phyloP scores from a whole-genome alignment of 23 red algal species.

The Chondrus crispus region DNA sequence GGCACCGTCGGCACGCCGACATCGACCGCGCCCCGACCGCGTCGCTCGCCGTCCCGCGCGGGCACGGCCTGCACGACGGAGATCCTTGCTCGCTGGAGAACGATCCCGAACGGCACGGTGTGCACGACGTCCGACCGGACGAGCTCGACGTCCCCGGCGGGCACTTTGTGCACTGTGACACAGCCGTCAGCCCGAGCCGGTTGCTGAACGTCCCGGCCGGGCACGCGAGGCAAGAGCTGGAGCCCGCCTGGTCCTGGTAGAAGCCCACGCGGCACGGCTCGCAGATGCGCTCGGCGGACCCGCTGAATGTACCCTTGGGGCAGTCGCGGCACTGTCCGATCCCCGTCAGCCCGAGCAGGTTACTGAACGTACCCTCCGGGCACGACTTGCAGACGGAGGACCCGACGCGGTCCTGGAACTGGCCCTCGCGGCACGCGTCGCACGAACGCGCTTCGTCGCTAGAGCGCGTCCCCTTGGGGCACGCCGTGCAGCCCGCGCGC shows the following conservation, averaged over 20 bases:
- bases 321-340: not conserved
- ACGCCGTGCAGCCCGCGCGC: conserved; percentile 2
- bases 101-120: not conserved
- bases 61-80: conserved; percentile 7
- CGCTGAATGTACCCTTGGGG: not conserved
- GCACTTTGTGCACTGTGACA: not conserved
- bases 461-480: conserved; percentile 18
- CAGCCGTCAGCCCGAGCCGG: not conserved
- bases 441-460: not conserved
- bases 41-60: not conserved
- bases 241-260: conserved; percentile 13
- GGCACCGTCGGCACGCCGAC: conserved; percentile 10
- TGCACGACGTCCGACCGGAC: not conserved
- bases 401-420: not conserved
- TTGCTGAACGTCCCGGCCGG: conserved; percentile 51
- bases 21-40: not conserved
- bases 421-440: not conserved
- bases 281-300: not conserved
- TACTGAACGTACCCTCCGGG: conserved; percentile 19
- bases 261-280: not conserved
- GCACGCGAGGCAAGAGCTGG: conserved; percentile 9
- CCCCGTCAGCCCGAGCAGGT: not conserved
- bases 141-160: not conserved
- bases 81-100: not conserved
- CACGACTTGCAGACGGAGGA: conserved; percentile 9